Conservation (phyloP, 331 rosid genomes). For the Cydonia oblonga region DNA sequence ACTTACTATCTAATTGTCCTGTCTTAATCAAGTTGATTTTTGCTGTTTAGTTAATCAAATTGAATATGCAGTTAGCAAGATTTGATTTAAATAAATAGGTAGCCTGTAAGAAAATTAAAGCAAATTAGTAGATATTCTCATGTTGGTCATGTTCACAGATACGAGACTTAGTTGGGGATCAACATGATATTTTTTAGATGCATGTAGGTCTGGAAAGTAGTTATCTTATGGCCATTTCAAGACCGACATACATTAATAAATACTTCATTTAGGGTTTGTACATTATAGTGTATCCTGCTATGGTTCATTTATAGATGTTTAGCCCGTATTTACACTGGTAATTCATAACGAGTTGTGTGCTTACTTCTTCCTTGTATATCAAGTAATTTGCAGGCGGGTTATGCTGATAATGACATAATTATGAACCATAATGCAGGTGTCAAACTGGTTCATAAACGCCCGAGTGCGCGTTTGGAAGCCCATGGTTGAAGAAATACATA, state of each 20-base stretch:
- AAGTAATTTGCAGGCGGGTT: not conserved
- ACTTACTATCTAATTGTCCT: slow-evolving; percentile 12
- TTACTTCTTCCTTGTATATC: not conserved
- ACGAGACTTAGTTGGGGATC: too few species aligned
- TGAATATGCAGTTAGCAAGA: not conserved
- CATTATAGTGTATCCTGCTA: too few species aligned
- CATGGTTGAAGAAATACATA: slow-evolving; percentile 96
- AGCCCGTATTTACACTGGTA: too few species aligned
- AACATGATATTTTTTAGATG: too few species aligned
- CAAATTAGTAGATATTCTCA: not conserved
- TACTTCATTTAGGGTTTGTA: too few species aligned
- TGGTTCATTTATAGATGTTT: too few species aligned
- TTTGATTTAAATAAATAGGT: not conserved
- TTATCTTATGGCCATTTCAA: too few species aligned
- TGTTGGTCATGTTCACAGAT: too few species aligned
- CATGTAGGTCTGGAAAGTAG: too few species aligned
- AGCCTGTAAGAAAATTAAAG: not conserved
- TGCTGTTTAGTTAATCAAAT: not conserved
- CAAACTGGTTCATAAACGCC: slow-evolving; percentile 97
- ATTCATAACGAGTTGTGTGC: too few species aligned
- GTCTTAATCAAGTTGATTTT: not conserved
- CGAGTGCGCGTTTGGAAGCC: slow-evolving; percentile 97
- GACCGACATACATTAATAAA: too few species aligned
- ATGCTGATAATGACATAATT: not conserved
- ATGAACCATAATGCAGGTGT: slow-evolving; percentile 42